Evolutionary conservation across 2,329 filamentous ascomycete genomes (phyloP).

Genomic region (Colletotrichum somersetense): DNA sequence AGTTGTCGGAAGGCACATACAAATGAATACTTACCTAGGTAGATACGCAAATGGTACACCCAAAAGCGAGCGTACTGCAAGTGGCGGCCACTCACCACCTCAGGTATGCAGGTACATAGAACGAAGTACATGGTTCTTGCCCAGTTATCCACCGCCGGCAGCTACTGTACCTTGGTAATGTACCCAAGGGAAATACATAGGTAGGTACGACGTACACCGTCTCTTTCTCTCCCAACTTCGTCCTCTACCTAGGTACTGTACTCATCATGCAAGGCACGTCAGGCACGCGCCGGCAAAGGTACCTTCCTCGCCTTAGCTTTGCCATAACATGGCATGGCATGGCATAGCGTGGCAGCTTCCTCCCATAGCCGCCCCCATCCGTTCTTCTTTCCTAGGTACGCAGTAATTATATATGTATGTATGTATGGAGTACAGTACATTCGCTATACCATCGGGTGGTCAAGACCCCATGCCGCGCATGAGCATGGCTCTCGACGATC

Average conservation of each 20-base stretch:
- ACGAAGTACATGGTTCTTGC: no score
- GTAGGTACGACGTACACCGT: background rate
- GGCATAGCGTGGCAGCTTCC: no score
- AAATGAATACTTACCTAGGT: no score
- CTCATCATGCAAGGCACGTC: constrained; percentile 12
- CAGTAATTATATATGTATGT: no score
- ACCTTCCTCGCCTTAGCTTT: constrained; percentile 31
- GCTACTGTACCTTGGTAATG: no score
- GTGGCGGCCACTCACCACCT: no score
- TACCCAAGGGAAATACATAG: no score
- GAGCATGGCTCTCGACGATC: background rate
- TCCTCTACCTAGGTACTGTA: background rate
- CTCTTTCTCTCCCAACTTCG: background rate
- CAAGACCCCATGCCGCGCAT: background rate
- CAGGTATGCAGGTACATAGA: no score
- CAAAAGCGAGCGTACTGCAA: no score
- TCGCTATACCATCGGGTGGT: background rate
- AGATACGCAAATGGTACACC: no score
- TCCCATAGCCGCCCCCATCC: background rate
- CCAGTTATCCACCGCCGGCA: no score
- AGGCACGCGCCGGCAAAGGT: constrained; percentile 24
- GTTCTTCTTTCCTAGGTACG: background rate
- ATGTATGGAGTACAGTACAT: no score
- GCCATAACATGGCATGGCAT: background rate
- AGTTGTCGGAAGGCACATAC: background rate